Conservation (phyloP, 345 rosid species). For the Salix koriyanagi region DNA sequence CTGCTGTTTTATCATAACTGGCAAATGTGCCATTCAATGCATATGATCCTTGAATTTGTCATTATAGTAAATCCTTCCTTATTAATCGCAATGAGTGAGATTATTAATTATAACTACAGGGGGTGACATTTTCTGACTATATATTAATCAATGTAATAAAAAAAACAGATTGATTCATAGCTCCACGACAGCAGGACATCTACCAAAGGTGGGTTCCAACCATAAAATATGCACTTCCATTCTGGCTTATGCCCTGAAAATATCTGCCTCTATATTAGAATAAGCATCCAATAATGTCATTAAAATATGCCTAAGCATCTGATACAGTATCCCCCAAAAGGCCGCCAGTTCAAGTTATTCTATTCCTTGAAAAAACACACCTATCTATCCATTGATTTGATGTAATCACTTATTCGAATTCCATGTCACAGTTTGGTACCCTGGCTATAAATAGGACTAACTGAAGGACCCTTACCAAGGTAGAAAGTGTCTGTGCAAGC, state of each 20-base stretch:
- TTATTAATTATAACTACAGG: neutral
- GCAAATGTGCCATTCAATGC: neutral
- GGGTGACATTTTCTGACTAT: neutral
- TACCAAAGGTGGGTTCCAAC: too few relatives aligned
- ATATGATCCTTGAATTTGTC: neutral
- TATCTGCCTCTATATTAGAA: constrained; percentile 9
- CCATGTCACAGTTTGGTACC: neutral
- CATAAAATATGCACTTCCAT: neutral
- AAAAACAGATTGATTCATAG: neutral
- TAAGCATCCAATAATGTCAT: constrained; percentile 28
- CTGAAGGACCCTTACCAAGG: neutral
- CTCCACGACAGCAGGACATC: neutral
- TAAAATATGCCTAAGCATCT: constrained; percentile 32
- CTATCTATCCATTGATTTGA: neutral
- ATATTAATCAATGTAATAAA: neutral
- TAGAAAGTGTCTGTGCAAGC: constrained; percentile 2
- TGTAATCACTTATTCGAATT: constrained; percentile 18
- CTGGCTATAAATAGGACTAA: neutral
- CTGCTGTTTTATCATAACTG: neutral
- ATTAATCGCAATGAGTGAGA: neutral
- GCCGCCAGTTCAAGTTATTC: constrained; percentile 17
- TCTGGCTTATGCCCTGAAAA: neutral
- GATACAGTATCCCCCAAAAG: constrained; percentile 17
- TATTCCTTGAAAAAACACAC: constrained; percentile 21
- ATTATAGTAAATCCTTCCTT: neutral